Conservation (phyloP, 2,329 filamentous ascomycete species). For the Pseudogymnoascus sp. region DNA sequence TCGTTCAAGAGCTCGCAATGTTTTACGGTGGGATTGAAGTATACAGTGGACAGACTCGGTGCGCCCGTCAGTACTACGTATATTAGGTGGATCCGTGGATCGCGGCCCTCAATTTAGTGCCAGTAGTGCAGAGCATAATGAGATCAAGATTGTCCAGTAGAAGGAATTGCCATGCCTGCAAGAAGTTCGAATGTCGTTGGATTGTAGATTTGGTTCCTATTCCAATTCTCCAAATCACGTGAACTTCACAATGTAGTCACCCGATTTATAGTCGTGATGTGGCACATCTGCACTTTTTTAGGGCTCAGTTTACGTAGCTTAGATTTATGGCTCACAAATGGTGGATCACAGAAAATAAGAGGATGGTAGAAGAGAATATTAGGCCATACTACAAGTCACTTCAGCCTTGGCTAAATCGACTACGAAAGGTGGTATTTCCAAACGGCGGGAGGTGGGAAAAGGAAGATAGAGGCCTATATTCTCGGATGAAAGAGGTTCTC, state of each 20-base stretch:
- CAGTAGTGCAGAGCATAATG: background rate
- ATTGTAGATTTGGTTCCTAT: background rate
- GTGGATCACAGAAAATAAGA: too few species aligned
- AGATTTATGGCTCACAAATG: too few species aligned
- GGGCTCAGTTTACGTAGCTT: too few species aligned
- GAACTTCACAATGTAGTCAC: too few species aligned
- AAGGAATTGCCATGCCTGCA: background rate
- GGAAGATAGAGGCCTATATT: constrained; percentile 18
- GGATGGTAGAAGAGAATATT: constrained; percentile 24
- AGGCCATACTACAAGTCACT: constrained; percentile 33
- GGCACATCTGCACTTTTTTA: too few species aligned
- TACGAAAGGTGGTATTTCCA: constrained; percentile 32
- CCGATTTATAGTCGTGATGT: too few species aligned
- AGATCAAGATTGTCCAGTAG: background rate
- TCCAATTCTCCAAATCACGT: background rate
- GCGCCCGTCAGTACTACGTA: background rate
- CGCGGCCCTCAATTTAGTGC: background rate
- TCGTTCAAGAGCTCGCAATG: background rate
- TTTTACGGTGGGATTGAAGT: background rate
- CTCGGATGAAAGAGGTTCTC: constrained; percentile 7
- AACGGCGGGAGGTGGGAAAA: constrained; percentile 23
- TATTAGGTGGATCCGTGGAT: background rate
- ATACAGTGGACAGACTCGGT: background rate
- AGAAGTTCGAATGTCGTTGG: background rate
- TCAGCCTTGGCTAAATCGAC: constrained; percentile 32